Percentiles rank a stretch among this genome's conserved stretches.
Conservation (phyloP, 768 basidiomycete species). For the Suillus tomentosus region DNA sequence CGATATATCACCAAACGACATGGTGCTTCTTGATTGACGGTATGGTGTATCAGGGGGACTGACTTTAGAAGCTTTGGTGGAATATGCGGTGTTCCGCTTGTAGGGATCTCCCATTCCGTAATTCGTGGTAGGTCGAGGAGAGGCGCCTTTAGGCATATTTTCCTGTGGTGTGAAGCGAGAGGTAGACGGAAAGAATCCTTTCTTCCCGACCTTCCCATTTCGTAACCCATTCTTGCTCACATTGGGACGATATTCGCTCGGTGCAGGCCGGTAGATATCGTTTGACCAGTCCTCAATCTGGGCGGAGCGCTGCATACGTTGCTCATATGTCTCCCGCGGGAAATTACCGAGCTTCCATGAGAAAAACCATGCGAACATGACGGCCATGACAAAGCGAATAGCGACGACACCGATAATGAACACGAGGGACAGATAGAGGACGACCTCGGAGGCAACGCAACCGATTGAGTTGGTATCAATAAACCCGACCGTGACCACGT, state of each 20-base stretch:
- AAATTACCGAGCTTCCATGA: conserved; percentile 95
- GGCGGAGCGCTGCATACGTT: conserved; percentile 84
- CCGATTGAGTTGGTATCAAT: conserved; percentile 94
- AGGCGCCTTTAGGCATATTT: conserved; percentile 51
- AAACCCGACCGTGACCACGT: conserved; percentile 86
- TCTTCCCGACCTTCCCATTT: conserved; percentile 50
- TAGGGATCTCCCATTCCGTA: conserved; percentile 70
- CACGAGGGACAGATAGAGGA: conserved; percentile 91
- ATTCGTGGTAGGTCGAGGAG: conserved; percentile 58
- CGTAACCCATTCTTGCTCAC: conserved; percentile 72
- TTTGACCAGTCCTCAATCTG: conserved; percentile 97
- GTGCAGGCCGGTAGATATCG: conserved; percentile 94
- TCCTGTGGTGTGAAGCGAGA: conserved; percentile 80
- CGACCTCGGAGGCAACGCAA: conserved; percentile 93
- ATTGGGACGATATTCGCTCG: conserved; percentile 87
- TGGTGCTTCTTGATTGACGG: conserved; percentile 78
- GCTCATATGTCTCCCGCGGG: conserved; percentile 88
- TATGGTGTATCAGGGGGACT: conserved; percentile 79
- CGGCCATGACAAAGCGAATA: conserved; percentile 95
- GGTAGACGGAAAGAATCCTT: conserved; percentile 64
- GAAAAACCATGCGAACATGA: conserved; percentile 97
- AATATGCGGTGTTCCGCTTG: conserved; percentile 61
- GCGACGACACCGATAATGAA: conserved; percentile 97
- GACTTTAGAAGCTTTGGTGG: conserved; percentile 46
- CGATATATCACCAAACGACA: conserved; percentile 60